Evolutionary conservation across 2,329 filamentous ascomycete species (phyloP).

Genomic region (Penicillium janthinellum): DNA sequence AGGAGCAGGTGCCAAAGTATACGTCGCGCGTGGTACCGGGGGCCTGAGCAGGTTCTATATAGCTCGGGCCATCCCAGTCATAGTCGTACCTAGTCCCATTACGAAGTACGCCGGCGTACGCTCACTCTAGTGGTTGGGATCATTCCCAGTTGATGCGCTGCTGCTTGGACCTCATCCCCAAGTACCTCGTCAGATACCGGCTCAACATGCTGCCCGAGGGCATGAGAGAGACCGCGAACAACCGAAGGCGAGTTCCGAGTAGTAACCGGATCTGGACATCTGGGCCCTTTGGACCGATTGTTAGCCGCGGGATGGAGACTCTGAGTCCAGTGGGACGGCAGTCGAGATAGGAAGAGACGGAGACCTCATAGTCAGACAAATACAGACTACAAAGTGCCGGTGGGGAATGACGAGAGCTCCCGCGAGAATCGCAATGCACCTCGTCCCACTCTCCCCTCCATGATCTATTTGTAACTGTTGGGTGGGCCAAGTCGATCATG

Average conservation of each 20-base stretch:
- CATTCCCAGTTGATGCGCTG: neutral
- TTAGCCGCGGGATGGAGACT: slow-evolving; percentile 4
- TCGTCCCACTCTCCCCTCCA: neutral
- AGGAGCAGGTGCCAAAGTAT: neutral
- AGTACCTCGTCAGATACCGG: neutral
- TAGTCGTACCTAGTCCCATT: neutral
- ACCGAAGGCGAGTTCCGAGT: slow-evolving; percentile 12
- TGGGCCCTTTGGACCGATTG: slow-evolving; percentile 9
- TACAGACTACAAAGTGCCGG: neutral
- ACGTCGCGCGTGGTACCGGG: neutral
- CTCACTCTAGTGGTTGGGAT: too few relatives aligned
- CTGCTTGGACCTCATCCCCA: neutral
- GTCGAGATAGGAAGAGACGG: too few relatives aligned
- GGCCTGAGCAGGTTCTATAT: slow-evolving; percentile 1
- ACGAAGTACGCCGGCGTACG: neutral
- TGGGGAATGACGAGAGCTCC: neutral
- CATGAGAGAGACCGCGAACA: slow-evolving; percentile 2
- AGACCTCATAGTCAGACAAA: too few relatives aligned
- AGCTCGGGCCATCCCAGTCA: neutral
- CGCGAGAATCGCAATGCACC: neutral
- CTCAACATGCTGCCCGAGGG: neutral
- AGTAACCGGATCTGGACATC: neutral
- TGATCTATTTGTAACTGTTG: neutral
- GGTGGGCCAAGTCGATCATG: slow-evolving; percentile 4
- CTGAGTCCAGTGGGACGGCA: neutral